phyloP scores from a whole-genome alignment of 495 filamentous ascomycete genomes.

The Penicillium cataractarum region DNA sequence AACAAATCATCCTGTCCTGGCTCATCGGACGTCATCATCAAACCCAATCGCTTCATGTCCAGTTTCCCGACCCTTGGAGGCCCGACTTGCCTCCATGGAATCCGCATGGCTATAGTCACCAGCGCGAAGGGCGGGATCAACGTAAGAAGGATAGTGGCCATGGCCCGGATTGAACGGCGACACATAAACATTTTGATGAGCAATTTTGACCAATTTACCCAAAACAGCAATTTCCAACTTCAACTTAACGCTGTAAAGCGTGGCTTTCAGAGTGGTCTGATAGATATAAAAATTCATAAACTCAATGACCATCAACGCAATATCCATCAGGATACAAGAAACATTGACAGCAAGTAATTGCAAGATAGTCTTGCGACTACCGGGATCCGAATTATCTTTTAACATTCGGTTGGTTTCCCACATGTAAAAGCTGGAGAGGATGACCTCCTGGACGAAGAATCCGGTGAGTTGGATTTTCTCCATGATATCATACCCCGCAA shows the following conservation, averaged over 20 bases:
- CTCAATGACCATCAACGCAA: slow-evolving; percentile 36
- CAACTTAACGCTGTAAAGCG: slow-evolving; percentile 35
- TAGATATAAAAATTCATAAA: slow-evolving; percentile 38
- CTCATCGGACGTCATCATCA: slow-evolving; percentile 1
- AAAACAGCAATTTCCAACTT: slow-evolving; percentile 36
- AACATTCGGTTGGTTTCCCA: slow-evolving; percentile 37
- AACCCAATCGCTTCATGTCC: slow-evolving; percentile 23
- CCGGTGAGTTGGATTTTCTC: slow-evolving; percentile 35
- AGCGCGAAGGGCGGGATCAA: slow-evolving; percentile 26
- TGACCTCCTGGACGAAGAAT: slow-evolving; percentile 36
- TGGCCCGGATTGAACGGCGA: slow-evolving; percentile 17
- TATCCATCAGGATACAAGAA: slow-evolving; percentile 37
- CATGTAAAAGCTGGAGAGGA: slow-evolving; percentile 36
- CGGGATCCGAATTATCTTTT: slow-evolving; percentile 26
- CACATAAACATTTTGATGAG: slow-evolving; percentile 33
- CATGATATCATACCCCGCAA: slow-evolving; percentile 34
- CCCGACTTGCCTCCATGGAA: slow-evolving; percentile 20
- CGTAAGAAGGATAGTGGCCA: slow-evolving; percentile 31
- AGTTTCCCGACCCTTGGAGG: slow-evolving; percentile 20
- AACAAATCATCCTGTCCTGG: background rate
- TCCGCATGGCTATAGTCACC: slow-evolving; percentile 26
- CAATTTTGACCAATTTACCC: slow-evolving; percentile 35
- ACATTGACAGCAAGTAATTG: slow-evolving; percentile 36
- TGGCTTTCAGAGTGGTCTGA: slow-evolving; percentile 36
- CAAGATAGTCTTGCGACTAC: slow-evolving; percentile 33